Evolutionary conservation across 2,329 filamentous ascomycete genomes (phyloP).

Genomic region (Penicillium sp.): DNA sequence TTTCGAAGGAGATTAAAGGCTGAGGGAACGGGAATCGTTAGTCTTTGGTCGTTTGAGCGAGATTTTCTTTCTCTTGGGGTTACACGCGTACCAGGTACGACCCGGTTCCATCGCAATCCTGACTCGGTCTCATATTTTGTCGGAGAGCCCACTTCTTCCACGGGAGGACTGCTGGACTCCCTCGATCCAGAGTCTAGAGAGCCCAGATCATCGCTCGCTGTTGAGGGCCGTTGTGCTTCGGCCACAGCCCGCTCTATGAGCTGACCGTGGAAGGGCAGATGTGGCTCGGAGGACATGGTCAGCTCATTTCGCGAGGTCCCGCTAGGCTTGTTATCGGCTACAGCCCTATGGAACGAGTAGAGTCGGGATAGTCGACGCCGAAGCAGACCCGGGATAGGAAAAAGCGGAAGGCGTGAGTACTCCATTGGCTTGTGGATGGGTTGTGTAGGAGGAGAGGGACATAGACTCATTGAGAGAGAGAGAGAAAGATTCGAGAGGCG

Average conservation of each 20-base stretch:
- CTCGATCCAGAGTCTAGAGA: conserved; percentile 21
- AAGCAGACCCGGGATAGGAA: conserved; percentile 32
- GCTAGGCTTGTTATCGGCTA: conserved; percentile 8
- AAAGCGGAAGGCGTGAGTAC: conserved; percentile 21
- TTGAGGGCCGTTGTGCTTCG: conserved; percentile 19
- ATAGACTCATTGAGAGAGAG: background rate
- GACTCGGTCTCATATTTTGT: conserved; percentile 34
- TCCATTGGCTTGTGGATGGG: conserved; percentile 15
- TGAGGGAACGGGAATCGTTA: conserved; percentile 12
- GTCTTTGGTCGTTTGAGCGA: conserved; percentile 1
- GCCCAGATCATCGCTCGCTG: conserved; percentile 26
- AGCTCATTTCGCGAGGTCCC: conserved; percentile 10
- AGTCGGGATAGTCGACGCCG: conserved; percentile 31
- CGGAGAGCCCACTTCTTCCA: conserved; percentile 9
- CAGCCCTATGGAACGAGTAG: conserved; percentile 22
- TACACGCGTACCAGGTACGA: conserved; percentile 33
- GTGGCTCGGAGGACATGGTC: conserved; percentile 21
- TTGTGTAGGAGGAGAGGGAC: background rate
- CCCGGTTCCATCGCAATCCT: conserved; percentile 39
- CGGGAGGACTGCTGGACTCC: conserved; percentile 11
- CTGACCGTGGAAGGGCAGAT: conserved; percentile 12
- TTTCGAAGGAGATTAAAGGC: conserved; percentile 41
- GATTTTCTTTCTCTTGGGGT: background rate
- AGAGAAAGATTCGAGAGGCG: background rate
- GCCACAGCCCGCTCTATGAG: background rate